These are phyloP conservation scores for Aspergillus sp. DNA, from an alignment of 2,329 filamentous ascomycete species.

Conservation along the genomic window DNA sequence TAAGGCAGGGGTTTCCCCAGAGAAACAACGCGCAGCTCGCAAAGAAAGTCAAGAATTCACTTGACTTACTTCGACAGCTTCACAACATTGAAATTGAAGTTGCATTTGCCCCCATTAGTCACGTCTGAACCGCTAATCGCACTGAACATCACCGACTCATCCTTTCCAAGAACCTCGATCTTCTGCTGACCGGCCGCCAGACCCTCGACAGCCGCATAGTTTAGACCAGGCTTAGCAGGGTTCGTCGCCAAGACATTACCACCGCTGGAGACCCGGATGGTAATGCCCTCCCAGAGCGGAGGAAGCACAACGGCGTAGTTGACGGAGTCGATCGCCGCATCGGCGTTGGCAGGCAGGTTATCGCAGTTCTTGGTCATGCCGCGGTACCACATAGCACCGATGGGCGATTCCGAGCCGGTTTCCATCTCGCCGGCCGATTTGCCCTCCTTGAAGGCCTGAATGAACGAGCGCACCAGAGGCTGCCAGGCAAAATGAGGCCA, in stretches of 20 bases:
- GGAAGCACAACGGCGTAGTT: not conserved
- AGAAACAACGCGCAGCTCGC: too few species aligned
- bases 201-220: not conserved
- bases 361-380: not conserved
- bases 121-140: not conserved
- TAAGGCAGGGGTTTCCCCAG: too few species aligned
- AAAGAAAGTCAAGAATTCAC: too few species aligned
- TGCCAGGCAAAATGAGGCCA: slow-evolving; percentile 34
- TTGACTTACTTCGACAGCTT: not conserved
- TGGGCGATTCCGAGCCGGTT: slow-evolving; percentile 14
- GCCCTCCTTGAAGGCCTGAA: slow-evolving; percentile 37
- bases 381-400: slow-evolving; percentile 32
- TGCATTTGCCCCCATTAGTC: not conserved
- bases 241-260: not conserved
- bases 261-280: not conserved
- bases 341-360: not conserved
- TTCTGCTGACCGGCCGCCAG: not conserved
- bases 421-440: slow-evolving; percentile 20
- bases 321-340: not conserved
- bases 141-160: not conserved
- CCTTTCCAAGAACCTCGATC: not conserved
- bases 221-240: not conserved
- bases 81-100: not conserved
- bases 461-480: slow-evolving; percentile 36
- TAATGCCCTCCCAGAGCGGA: not conserved